Percentiles rank a stretch among this genome's conserved stretches.
These are phyloP conservation scores for Limonium bicolor DNA, from an alignment of 148 eudicot species.

Conservation along the genomic window DNA sequence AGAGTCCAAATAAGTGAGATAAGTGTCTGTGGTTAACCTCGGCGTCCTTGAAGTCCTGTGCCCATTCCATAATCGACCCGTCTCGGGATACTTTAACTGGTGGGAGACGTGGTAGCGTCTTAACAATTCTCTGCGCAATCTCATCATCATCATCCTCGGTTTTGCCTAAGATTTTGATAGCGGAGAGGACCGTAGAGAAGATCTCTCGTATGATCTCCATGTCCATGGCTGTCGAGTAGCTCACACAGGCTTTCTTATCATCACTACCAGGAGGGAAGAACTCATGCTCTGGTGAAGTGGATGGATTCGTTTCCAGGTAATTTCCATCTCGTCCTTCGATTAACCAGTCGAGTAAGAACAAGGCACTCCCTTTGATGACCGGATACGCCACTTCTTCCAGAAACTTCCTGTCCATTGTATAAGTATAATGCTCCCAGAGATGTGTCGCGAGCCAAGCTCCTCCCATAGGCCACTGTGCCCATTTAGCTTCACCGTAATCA, in stretches of 20 bases:
- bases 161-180: conserved; percentile 53
- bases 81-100: conserved; percentile 45
- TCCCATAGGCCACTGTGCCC: conserved; percentile 97
- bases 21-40: conserved; percentile 61
- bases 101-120: conserved; percentile 41
- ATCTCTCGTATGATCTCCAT: conserved; percentile 59
- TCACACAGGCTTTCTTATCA: conserved; percentile 66
- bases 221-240: conserved; percentile 83
- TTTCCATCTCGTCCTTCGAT: conserved; percentile 37
- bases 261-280: conserved; percentile 58
- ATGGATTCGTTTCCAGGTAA: conserved; percentile 69
- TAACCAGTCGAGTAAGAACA: conserved; percentile 73
- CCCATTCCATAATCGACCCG: conserved; percentile 83
- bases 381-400: conserved; percentile 51
- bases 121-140: conserved; percentile 31
- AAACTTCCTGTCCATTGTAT: conserved; percentile 66
- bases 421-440: conserved; percentile 80
- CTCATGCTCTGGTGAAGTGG: conserved; percentile 79
- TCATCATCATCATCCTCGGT: conserved; percentile 26
- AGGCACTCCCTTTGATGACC: conserved; percentile 51
- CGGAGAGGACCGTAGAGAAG: conserved; percentile 37
- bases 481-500: conserved; percentile 49
- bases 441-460: conserved; percentile 94
- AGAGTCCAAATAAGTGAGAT: conserved; percentile 74
- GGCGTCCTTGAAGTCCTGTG: conserved; percentile 51